phyloP scores from a whole-genome alignment of 75 land plant genomes.

The Isoetes taiwanensis region DNA sequence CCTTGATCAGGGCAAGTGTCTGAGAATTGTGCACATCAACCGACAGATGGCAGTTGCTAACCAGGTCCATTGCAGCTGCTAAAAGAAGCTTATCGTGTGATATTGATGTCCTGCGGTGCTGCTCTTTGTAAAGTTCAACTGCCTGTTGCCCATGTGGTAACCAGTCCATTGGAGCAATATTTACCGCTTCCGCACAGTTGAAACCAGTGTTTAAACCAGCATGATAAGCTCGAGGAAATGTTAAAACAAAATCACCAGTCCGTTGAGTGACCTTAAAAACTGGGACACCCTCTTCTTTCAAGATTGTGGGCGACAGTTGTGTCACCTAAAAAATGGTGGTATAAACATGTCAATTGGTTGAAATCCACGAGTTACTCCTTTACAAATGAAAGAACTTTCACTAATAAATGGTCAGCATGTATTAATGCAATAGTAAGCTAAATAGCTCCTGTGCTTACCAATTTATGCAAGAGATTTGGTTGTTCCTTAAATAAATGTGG shows the following conservation, averaged over 20 bases:
- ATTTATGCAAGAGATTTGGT: constrained; percentile 63
- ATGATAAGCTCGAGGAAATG: constrained; percentile 94
- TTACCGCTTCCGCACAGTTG: constrained; percentile 97
- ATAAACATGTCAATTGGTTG: no score
- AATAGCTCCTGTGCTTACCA: constrained; percentile 27
- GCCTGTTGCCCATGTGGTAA: constrained; percentile 78
- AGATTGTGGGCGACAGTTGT: constrained; percentile 77
- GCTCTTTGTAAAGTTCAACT: constrained; percentile 71
- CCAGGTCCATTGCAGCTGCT: constrained; percentile 43
- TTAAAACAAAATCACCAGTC: constrained; percentile 80
- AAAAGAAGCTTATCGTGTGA: constrained; percentile 91
- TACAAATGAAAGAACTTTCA: background rate
- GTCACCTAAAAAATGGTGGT: constrained; percentile 49
- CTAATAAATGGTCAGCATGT: background rate
- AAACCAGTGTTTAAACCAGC: constrained; percentile 93
- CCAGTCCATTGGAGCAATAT: constrained; percentile 97
- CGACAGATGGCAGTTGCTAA: background rate
- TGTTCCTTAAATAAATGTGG: constrained; percentile 56
- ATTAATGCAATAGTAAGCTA: background rate
- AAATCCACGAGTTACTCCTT: no score
- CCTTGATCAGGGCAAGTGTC: constrained; percentile 53
- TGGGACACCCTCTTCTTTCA: constrained; percentile 75
- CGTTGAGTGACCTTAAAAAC: constrained; percentile 68
- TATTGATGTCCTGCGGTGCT: constrained; percentile 69
- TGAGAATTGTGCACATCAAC: constrained; percentile 29